Conservation (phyloP, 2,329 filamentous ascomycete species). For the Fusarium redolens region DNA sequence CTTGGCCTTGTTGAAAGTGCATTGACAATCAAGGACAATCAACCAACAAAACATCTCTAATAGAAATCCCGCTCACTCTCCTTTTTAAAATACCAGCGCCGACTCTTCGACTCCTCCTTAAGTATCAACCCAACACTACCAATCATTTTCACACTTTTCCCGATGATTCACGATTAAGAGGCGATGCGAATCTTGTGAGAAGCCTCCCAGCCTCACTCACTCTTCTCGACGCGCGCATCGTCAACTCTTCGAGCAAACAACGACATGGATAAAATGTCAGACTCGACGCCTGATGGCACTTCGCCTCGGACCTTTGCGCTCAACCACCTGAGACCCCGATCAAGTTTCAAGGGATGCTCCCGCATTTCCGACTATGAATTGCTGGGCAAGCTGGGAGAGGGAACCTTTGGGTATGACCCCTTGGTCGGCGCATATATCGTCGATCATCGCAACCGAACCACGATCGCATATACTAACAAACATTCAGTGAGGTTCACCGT, state of each 20-base stretch:
- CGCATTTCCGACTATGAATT: constrained; percentile 84
- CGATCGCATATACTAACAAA: constrained; percentile 18
- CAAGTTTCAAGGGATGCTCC: constrained; percentile 85
- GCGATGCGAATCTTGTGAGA: constrained; percentile 35
- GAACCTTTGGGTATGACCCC: constrained; percentile 83
- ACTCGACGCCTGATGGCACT: constrained; percentile 52
- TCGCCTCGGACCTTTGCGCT: constrained; percentile 68
- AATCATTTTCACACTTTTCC: neutral
- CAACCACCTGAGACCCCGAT: constrained; percentile 65
- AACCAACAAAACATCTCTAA: constrained; percentile 24
- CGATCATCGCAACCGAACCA: neutral
- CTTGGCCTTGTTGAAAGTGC: constrained; percentile 13
- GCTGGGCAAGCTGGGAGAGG: constrained; percentile 87
- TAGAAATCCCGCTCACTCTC: neutral
- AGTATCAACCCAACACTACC: neutral
- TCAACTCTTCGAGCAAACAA: constrained; percentile 16
- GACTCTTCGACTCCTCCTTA: neutral
- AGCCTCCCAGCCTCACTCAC: constrained; percentile 20
- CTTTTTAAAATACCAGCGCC: neutral
- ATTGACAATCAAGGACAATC: constrained; percentile 17
- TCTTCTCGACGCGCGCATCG: constrained; percentile 40
- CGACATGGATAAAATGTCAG: constrained; percentile 48
- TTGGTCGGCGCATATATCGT: constrained; percentile 22
- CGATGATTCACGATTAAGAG: constrained; percentile 21
- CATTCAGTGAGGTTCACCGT: constrained; percentile 84